These are phyloP conservation scores for Salvia sclarea DNA, from an alignment of 305 asterid species.

Conservation along the genomic window DNA sequence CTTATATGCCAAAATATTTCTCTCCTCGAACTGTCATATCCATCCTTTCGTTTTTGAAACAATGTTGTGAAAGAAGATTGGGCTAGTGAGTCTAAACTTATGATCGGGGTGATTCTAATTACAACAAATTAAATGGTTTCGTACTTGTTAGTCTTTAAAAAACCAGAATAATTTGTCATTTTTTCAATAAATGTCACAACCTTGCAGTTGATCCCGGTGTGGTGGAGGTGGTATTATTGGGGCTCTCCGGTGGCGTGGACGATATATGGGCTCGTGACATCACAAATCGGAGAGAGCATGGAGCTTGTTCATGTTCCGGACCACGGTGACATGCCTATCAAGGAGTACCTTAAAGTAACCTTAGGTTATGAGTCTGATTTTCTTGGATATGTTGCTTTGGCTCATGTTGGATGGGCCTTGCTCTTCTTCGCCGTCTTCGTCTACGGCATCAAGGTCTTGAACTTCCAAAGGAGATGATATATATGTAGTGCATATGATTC, in stretches of 20 bases:
- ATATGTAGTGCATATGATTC: neutral
- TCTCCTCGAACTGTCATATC: too few species aligned
- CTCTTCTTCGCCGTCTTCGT: conserved; percentile 62
- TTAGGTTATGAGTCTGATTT: conserved; percentile 47
- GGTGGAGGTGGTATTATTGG: conserved; percentile 54
- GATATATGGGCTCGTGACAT: conserved; percentile 42
- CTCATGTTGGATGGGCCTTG: conserved; percentile 69
- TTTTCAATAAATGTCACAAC: neutral
- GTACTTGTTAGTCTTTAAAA: too few species aligned
- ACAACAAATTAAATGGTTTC: too few species aligned
- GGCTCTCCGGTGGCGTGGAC: conserved; percentile 45
- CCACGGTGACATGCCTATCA: conserved; percentile 34
- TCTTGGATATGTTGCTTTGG: conserved; percentile 54
- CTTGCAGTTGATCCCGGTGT: conserved; percentile 40
- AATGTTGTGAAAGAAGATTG: too few species aligned
- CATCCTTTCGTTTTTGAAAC: too few species aligned
- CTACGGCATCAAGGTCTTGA: conserved; percentile 64
- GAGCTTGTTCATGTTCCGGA: conserved; percentile 40
- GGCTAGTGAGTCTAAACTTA: too few species aligned
- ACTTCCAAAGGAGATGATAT: conserved; percentile 59
- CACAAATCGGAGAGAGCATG: conserved; percentile 39
- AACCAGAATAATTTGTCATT: too few species aligned
- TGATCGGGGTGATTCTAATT: too few species aligned
- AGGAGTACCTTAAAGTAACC: conserved; percentile 32
- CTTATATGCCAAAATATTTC: too few species aligned